Conservation (phyloP, 2,329 filamentous ascomycete species). For the Penicillium verrucosum region DNA sequence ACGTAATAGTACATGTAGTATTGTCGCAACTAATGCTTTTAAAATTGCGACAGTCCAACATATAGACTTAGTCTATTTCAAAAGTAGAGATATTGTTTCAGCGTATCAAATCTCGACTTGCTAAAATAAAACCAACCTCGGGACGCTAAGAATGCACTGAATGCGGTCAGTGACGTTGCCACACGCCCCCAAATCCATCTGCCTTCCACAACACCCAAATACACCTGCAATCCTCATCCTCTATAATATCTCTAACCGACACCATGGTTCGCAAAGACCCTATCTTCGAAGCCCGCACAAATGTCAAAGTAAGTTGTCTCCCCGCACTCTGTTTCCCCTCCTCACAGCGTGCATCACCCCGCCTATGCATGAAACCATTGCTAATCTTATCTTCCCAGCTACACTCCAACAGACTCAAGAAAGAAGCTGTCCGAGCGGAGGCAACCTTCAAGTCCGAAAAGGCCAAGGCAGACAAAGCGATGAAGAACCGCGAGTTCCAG, state of each 20-base stretch:
- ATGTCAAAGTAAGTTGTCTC: constrained; percentile 37
- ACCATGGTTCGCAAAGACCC: constrained; percentile 42
- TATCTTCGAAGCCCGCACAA: constrained; percentile 43
- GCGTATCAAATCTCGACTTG: neutral
- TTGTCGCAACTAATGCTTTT: too few species aligned
- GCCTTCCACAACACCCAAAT: neutral
- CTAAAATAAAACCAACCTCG: neutral
- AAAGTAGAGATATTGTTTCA: neutral
- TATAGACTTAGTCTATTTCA: neutral
- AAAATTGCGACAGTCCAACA: neutral
- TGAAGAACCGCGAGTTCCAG: constrained; percentile 49
- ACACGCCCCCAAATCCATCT: constrained; percentile 13
- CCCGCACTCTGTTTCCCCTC: neutral
- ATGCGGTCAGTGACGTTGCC: constrained; percentile 31
- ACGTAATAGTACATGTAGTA: neutral
- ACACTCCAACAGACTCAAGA: constrained; percentile 48
- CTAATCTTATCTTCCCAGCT: constrained; percentile 30
- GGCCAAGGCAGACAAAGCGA: constrained; percentile 47
- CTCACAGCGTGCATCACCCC: neutral
- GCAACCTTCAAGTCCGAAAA: constrained; percentile 48
- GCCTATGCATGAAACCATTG: neutral
- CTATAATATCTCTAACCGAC: neutral
- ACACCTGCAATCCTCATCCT: neutral
- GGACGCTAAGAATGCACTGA: constrained; percentile 13
- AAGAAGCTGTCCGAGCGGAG: constrained; percentile 47